Conservation (phyloP, 495 filamentous ascomycete genomes). For the Aspergillus haitiensis region DNA sequence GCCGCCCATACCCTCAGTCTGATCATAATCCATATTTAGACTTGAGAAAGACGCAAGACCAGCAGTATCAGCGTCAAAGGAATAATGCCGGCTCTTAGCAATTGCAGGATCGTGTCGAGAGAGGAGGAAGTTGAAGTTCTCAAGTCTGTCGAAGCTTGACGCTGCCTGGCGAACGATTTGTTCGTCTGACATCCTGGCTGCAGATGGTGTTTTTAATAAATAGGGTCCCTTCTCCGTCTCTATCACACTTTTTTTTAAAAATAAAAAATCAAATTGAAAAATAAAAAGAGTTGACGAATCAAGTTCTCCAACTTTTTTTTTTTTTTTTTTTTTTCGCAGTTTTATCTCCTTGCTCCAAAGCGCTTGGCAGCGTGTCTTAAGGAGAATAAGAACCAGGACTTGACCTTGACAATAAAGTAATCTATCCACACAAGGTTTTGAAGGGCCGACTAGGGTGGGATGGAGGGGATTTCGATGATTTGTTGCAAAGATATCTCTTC, state of each 20-base stretch:
- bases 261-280: conserved; percentile 12
- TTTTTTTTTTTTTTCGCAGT: background rate
- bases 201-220: conserved; percentile 21
- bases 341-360: conserved; percentile 18
- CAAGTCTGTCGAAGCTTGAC: conserved; percentile 41
- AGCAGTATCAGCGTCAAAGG: conserved; percentile 43
- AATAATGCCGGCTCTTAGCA: conserved; percentile 44
- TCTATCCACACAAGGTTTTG: conserved; percentile 17
- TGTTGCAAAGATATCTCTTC: conserved; percentile 27
- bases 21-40: conserved; percentile 48
- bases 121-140: conserved; percentile 47
- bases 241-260: conserved; percentile 14
- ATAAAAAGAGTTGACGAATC: background rate
- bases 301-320: conserved; percentile 19
- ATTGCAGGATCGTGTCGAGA: conserved; percentile 40
- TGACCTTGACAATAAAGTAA: conserved; percentile 21
- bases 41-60: conserved; percentile 40
- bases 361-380: conserved; percentile 20
- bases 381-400: conserved; percentile 18
- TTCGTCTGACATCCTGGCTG: conserved; percentile 44
- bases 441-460: conserved; percentile 33
- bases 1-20: conserved; percentile 50
- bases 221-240: conserved; percentile 14
- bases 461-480: conserved; percentile 21
- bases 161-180: conserved; percentile 32